Base-by-base conservation (phyloP, 1,139 yeast species). In the Chernovozyma sophiae-reginae region DNA sequence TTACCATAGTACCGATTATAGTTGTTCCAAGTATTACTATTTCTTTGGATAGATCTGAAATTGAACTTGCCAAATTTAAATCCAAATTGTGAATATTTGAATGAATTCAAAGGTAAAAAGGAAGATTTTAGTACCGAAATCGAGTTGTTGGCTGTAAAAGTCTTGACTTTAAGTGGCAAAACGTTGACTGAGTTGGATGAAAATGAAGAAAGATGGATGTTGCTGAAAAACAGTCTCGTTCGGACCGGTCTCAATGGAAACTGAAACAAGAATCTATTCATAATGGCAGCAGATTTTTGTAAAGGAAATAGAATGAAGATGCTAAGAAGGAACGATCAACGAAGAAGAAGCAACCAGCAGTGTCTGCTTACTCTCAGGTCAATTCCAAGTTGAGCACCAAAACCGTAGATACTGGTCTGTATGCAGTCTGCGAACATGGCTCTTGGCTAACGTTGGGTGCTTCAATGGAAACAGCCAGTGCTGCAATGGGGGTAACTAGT, bases 1-100 rank as follows among this genome's bases (percentile, higher is more conserved):
- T 30, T 48, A 5, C 60, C 54, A 40, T 62, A 62, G 43, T 62
- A 49, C 35, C 44, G 51, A 37, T 63, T 65, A 43, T 65, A 65
- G 26, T 47, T 50, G 13, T 48, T 52, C 71, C 70, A 65, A 3
- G 68, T 63, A 25, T 44, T 42, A 17, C 11, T 16, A 13, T 16
- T 26, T 13, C 15, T 13, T 26, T 6, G 29, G 29, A 16, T 6
- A 6, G 29, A 14, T 8, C 29, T 6, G 29, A 14, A 26, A 6
- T 6, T 7, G 18, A 7, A 26, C 12, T 11, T 26, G 8, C 8
- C 29, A 26, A 26, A 26, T 13, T 16, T 13, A 6, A 6, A 26
- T 8, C 6, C 10, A 16, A 7, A 26, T 13, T 12, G 6, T 7
- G 12, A 26, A 8, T 12, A 6, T 16, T 12, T 20, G 10, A 6